Base-by-base conservation (phyloP, 1,284 basidiomycete genomes). In the Boletus subluridellus region DNA sequence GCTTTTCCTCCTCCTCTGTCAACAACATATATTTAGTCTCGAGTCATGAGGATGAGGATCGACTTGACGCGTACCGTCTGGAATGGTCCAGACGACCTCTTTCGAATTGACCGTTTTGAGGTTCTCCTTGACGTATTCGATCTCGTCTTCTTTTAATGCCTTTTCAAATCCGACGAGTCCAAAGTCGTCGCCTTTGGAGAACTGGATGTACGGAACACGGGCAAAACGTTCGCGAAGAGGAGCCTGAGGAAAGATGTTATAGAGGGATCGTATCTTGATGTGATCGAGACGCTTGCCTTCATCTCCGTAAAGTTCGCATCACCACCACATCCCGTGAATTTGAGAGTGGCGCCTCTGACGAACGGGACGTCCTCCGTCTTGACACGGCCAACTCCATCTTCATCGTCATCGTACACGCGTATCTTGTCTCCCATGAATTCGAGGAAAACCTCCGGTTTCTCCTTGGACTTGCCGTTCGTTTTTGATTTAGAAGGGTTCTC, bases 211-310 rank as follows among this genome's bases (percentile, higher is more conserved):
- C 2, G 89, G 89, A 49, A 80, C 78, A 24, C 88, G 85, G 11
- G 86, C 81, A 65, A 94, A 89, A 67, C 88, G 87, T 72, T 92
- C 89, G 65, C 87, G 87, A 54, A 94, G 80, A 47, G 91, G 87
- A 47, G 82, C 84, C 81, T 92, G 14, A n/a, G 15, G 30, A 24
- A 7, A 14, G 10, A 30, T 38, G 45, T 60, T 48, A 62, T 47
- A 5, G 48, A n/a, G 54, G 48, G 38, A 32, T 52, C 41, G 6
- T 6, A 51, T 15, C 37, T n/a, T 14, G 30, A 58, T 14, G 58
- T 52, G 47, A 52, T 37, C 24, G 17, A 42, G 49, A 64, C 52
- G 46, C 39, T 48, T 50, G 83, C 86, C 82, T 92, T 91, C 74
- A 91, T 84, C 60, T 89, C 84, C 45, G 80, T 78, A 75, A 85